phyloP scores from a whole-genome alignment of 2,329 filamentous ascomycete species.

The Phaeosphaeria sp. region DNA sequence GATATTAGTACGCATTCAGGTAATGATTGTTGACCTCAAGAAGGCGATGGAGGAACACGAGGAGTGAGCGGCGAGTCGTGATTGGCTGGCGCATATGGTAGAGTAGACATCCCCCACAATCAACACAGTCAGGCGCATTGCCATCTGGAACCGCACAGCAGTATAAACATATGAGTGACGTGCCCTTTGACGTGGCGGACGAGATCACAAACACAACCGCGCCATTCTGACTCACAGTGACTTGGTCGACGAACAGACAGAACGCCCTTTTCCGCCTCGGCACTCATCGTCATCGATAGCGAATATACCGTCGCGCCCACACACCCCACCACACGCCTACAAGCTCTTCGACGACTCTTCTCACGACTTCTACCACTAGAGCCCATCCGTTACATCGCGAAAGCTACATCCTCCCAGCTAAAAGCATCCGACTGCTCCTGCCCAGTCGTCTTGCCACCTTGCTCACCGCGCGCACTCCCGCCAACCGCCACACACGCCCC shows the following conservation, averaged over 20 bases:
- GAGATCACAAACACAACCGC: slow-evolving; percentile 11
- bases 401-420: not conserved
- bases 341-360: slow-evolving; percentile 1
- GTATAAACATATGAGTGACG: slow-evolving; percentile 16
- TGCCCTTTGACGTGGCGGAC: slow-evolving; percentile 11
- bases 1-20: slow-evolving; percentile 15
- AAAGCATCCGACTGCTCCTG: slow-evolving; percentile 1
- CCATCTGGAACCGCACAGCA: slow-evolving; percentile 12
- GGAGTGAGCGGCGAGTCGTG: slow-evolving; percentile 22
- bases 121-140: slow-evolving; percentile 26
- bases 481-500: not conserved
- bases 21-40: slow-evolving; percentile 29
- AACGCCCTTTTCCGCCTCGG: slow-evolving; percentile 28
- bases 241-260: slow-evolving; percentile 16
- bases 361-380: not conserved
- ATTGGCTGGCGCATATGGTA: slow-evolving; percentile 32
- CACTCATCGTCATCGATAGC: slow-evolving; percentile 37
- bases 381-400: not conserved
- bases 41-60: slow-evolving; percentile 32
- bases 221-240: slow-evolving; percentile 26
- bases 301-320: slow-evolving; percentile 9
- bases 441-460: slow-evolving; percentile 19
- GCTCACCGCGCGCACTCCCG: slow-evolving; percentile 7
- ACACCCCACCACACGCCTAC: not conserved
- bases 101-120: slow-evolving; percentile 21